A percentile compares a stretch with the other conserved stretches of the same genome.
These are phyloP conservation scores for Fusarium guadeloupense DNA, from an alignment of 2,329 filamentous ascomycete species.

Conservation along the genomic window DNA sequence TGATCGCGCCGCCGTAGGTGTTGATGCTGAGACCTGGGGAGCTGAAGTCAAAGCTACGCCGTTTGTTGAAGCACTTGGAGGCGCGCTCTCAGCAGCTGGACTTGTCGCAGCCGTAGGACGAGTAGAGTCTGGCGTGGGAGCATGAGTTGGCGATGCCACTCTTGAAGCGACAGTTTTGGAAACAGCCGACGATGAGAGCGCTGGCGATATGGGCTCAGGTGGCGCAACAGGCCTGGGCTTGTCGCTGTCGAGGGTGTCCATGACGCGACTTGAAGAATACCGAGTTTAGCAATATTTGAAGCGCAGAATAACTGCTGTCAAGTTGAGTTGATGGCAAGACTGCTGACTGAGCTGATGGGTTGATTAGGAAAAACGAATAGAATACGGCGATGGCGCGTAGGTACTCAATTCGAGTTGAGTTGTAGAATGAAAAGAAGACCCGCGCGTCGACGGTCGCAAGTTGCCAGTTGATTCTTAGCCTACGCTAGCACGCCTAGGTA, in stretches of 20 bases:
- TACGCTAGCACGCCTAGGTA: constrained; percentile 16
- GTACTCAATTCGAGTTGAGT: constrained; percentile 9
- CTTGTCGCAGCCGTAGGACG: constrained; percentile 28
- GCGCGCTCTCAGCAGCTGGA: constrained; percentile 17
- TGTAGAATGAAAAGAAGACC: constrained; percentile 15
- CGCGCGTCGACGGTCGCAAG: constrained; percentile 33
- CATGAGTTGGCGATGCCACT: constrained; percentile 34
- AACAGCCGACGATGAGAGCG: constrained; percentile 36
- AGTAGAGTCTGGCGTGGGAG: constrained; percentile 37
- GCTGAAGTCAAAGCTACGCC: constrained; percentile 11
- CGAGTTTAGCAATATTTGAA: constrained; percentile 8
- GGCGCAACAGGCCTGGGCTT: constrained; percentile 42
- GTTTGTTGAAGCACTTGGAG: constrained; percentile 11
- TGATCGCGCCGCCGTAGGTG: constrained; percentile 22
- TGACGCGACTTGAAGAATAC: constrained; percentile 31
- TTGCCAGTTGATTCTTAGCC: constrained; percentile 30
- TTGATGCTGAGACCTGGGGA: constrained; percentile 7
- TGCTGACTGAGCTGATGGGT: not conserved
- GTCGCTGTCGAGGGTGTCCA: constrained; percentile 40
- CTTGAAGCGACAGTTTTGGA: constrained; percentile 30
- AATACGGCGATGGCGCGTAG: constrained; percentile 17
- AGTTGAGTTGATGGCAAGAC: not conserved
- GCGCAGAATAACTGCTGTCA: constrained; percentile 12
- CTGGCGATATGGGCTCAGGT: constrained; percentile 43
- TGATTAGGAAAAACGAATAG: not conserved